These are phyloP conservation scores for Calonectria hawksworthii DNA, from an alignment of 2,329 filamentous ascomycete species.

Conservation along the genomic window DNA sequence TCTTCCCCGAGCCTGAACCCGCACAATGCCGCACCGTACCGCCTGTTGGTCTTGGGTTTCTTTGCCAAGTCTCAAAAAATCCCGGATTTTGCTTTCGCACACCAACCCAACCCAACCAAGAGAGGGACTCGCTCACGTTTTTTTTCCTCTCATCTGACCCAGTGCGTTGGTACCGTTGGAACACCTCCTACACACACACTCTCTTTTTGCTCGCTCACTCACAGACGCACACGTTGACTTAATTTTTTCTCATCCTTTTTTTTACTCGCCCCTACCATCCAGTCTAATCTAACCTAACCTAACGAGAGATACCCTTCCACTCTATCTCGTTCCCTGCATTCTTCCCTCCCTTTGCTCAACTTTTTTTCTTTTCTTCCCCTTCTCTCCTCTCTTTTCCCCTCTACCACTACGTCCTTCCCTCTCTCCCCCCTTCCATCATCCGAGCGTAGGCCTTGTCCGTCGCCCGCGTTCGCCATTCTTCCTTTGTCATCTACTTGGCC, in stretches of 20 bases:
- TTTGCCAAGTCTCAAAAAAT: conserved; percentile 16
- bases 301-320: conserved; percentile 12
- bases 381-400: neutral
- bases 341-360: conserved; percentile 20
- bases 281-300: conserved; percentile 22
- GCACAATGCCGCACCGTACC: conserved; percentile 8
- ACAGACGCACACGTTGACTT: conserved; percentile 21
- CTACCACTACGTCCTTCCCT: neutral
- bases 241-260: conserved; percentile 12
- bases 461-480: conserved; percentile 18
- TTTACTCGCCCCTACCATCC: conserved; percentile 19
- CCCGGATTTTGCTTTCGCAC: neutral
- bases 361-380: conserved; percentile 18
- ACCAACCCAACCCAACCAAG: neutral
- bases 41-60: neutral
- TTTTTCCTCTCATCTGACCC: conserved; percentile 24
- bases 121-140: neutral
- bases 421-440: conserved; percentile 1
- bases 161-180: conserved; percentile 18
- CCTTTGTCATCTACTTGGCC: conserved; percentile 32
- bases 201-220: conserved; percentile 15
- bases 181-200: conserved; percentile 10
- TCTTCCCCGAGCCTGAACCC: neutral
- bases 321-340: conserved; percentile 11
- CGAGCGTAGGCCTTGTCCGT: neutral